A percentile compares a stretch with the other conserved stretches of the same genome.
phyloP scores from a whole-genome alignment of 164 flowering plant species.

The Stephania yunnanensis region DNA sequence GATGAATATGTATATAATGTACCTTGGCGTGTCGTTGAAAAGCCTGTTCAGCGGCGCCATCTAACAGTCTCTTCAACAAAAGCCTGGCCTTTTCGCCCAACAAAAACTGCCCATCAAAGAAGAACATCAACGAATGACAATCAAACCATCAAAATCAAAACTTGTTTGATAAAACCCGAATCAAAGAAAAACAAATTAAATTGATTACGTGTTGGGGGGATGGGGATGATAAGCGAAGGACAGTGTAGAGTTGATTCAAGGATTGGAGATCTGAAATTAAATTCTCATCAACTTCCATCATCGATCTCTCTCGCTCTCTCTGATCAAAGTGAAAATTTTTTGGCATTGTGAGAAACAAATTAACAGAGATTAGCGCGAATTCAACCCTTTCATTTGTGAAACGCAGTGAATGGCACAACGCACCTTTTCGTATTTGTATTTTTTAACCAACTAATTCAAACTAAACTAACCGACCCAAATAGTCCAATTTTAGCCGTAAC shows the following conservation, averaged over 20 bases:
- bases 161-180: not conserved
- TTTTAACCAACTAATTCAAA: not conserved
- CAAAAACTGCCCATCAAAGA: constrained; percentile 2
- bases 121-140: not conserved
- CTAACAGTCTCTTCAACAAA: constrained; percentile 36
- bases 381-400: not conserved
- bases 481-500: too few relatives aligned
- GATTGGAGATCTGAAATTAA: constrained; percentile 26
- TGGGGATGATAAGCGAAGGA: constrained; percentile 14
- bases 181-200: not conserved
- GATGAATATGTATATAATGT: too few relatives aligned
- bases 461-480: too few relatives aligned
- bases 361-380: too few relatives aligned
- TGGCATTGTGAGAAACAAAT: too few relatives aligned
- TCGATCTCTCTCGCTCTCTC: not conserved
- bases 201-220: not conserved
- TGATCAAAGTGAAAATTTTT: too few relatives aligned
- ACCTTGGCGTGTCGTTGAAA: constrained; percentile 29
- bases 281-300: constrained; percentile 28
- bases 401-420: not conserved
- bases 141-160: not conserved
- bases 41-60: constrained; percentile 29
- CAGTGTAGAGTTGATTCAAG: constrained; percentile 31
- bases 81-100: constrained; percentile 32
- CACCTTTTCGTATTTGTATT: not conserved